Percentiles rank a stretch among this genome's conserved stretches.
phyloP scores from a whole-genome alignment of 345 rosid genomes.

The Diplotaxis tenuifolia region DNA sequence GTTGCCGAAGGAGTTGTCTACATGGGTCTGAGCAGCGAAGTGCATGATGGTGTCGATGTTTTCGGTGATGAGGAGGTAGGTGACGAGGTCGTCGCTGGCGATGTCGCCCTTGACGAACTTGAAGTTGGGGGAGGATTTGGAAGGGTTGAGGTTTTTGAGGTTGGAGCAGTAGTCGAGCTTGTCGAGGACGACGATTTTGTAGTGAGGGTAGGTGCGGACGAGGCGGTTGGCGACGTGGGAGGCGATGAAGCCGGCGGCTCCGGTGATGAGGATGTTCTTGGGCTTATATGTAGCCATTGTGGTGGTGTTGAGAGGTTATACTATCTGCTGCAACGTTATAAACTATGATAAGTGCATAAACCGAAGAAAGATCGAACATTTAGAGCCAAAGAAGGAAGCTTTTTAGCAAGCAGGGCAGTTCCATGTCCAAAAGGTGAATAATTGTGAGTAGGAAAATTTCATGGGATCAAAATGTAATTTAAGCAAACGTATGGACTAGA shows the following conservation, averaged over 20 bases:
- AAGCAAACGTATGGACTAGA: conserved; percentile 4
- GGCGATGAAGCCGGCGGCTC: conserved; percentile 85
- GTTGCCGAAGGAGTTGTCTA: conserved; percentile 85
- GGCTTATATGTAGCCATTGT: conserved; percentile 58
- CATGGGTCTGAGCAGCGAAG: conserved; percentile 90
- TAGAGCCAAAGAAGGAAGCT: too few species aligned
- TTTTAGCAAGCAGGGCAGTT: too few species aligned
- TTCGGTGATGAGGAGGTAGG: conserved; percentile 88
- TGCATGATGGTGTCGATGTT: conserved; percentile 89
- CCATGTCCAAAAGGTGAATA: neutral
- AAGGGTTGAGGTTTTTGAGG: conserved; percentile 68
- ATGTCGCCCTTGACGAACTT: conserved; percentile 84
- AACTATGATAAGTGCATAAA: too few species aligned
- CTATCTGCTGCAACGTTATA: too few species aligned
- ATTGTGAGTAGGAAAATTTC: neutral
- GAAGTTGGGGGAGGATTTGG: conserved; percentile 66
- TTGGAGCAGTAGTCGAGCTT: conserved; percentile 91
- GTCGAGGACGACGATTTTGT: conserved; percentile 89
- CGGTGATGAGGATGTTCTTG: conserved; percentile 82
- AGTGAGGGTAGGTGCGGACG: conserved; percentile 68
- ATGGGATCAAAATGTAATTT: conserved; percentile 1
- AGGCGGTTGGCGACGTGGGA: conserved; percentile 79
- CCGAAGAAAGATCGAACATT: too few species aligned
- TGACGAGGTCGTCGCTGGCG: conserved; percentile 87
- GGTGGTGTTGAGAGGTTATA: neutral